Evolutionary conservation across 805 yeast species (phyloP), one percentile per base, ranked within the genome.

Genomic region (Starmera quercuum): DNA sequence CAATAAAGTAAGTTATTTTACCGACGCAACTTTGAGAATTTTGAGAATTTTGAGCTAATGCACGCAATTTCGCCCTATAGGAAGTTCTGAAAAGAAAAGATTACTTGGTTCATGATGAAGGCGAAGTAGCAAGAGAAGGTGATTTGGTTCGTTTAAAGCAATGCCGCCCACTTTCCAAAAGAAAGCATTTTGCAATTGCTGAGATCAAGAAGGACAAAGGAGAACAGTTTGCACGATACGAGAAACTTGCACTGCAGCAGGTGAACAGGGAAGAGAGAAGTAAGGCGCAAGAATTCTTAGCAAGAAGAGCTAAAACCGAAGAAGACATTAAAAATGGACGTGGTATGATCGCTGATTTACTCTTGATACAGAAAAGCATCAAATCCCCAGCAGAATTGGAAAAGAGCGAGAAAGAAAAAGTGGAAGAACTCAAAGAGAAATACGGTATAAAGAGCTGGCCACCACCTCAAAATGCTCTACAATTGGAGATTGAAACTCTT

Each of bases 61-160:
- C n/a, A n/a, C n/a, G n/a, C n/a, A n/a, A n/a, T n/a, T n/a, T n/a
- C n/a, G n/a, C n/a, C n/a, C n/a, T 9, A 21, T 19, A 66, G 61
- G 85, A 84, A 45, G 68, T 84, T 45, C 63, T 83, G 49, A 77
- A 73, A 50, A 75, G 87, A 64, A 83, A 82, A 50, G 94, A 85
- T 51, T 87, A 75, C 57, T 63, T 90, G 39, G 97, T 87, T 13
- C 98, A 90, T 58, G 98, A 90, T 57, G 96, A 90, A 63, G 86
- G 84, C 20, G 79, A 84, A 51, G 70, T 86, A 33, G 84, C 96
- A 47, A 80, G 87, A 54, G 95, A 87, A 56, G 98, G 98, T 29
- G 98, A 90, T 63, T 66, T 90, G 41, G 97, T 92, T 12, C 76
- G 97, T 59, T 85, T 90, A 37, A 95, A 90, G 59, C 74, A 85